Base-by-base conservation (phyloP, 176 grass and related monocot species). In the Lolium perenne region DNA sequence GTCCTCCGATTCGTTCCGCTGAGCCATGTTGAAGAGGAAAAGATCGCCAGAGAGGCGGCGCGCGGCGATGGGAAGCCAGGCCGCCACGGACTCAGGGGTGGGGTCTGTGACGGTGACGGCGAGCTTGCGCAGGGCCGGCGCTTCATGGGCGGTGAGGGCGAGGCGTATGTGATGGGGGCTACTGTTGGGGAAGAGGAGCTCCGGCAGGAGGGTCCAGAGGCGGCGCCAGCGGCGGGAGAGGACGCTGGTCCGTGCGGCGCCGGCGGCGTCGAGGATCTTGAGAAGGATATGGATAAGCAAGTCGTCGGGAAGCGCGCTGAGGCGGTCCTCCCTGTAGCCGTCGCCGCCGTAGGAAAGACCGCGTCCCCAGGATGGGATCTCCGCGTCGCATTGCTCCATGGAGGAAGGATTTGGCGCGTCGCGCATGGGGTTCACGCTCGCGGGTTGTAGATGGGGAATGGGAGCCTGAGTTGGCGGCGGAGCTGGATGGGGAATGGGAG, bases 201-300 rank as follows among this genome's bases (percentile, higher is more conserved):
- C 15, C 51, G 51, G 51, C 53, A 86, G 53, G 53, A 80, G 65
- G 4, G 0, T 1, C 76, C 65, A 86, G 7, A 61, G 2, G 64
- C 4, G 53, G 76, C 40, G 64, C 76, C 64, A 86, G 7, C 53
- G 64, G 65, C 11, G 53, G 51, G 84, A 79, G 64, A 86, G 75
- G 50, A 79, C 22, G 50, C 75, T 48, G 21, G 51, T 79, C 8
- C 83, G 59, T 4, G 17, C 58, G 12, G 59, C 40, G 20, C 43
- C 4, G 29, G 8, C 1, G 32, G 14, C 15, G 51, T 54, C 12
- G 47, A 1, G 20, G 18, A 77, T 45, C 11, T 41, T 13, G 25
- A 54, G 5, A 5, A 84, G 83, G 72, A 76, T 85, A 17, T 51
- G 18, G 4, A 23, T 11, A 5, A 84, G 8, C 10, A 74, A 1